phyloP scores from a whole-genome alignment of 768 basidiomycete genomes.

The Harrya chromipes region DNA sequence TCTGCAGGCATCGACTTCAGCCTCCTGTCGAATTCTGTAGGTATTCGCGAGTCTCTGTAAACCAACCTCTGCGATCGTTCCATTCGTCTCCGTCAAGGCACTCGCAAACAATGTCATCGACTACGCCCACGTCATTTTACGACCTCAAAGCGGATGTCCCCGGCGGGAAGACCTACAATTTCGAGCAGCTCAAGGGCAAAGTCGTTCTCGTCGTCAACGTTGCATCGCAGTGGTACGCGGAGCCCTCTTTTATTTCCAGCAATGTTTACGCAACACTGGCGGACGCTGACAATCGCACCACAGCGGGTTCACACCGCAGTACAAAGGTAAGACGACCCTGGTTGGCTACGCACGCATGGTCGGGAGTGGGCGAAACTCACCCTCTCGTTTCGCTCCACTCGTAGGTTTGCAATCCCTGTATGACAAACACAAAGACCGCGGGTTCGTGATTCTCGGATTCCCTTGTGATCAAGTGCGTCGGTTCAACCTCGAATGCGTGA shows the following conservation, averaged over 20 bases:
- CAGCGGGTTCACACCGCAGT: constrained; percentile 85
- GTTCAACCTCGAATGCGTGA: background rate
- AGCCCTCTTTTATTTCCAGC: background rate
- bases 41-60: background rate
- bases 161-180: constrained; percentile 52
- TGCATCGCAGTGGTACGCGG: constrained; percentile 61
- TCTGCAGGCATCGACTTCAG: background rate
- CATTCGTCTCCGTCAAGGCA: constrained; percentile 11
- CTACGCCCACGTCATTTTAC: constrained; percentile 54
- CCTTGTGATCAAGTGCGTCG: constrained; percentile 78
- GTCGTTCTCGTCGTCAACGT: constrained; percentile 76
- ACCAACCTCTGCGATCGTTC: constrained; percentile 9
- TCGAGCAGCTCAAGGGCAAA: constrained; percentile 71
- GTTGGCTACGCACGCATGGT: background rate
- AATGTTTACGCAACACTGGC: background rate
- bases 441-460: constrained; percentile 81
- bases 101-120: constrained; percentile 23
- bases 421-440: constrained; percentile 76
- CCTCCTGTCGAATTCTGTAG: background rate
- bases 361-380: background rate
- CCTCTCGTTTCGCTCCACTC: too few species aligned
- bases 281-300: constrained; percentile 1
- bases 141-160: constrained; percentile 66
- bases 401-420: constrained; percentile 76
- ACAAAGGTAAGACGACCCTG: constrained; percentile 47